Percentiles rank a stretch among this genome's conserved stretches.
Evolutionary conservation across 257 asterid species (phyloP).

Genomic region (Perilla frutescens): DNA sequence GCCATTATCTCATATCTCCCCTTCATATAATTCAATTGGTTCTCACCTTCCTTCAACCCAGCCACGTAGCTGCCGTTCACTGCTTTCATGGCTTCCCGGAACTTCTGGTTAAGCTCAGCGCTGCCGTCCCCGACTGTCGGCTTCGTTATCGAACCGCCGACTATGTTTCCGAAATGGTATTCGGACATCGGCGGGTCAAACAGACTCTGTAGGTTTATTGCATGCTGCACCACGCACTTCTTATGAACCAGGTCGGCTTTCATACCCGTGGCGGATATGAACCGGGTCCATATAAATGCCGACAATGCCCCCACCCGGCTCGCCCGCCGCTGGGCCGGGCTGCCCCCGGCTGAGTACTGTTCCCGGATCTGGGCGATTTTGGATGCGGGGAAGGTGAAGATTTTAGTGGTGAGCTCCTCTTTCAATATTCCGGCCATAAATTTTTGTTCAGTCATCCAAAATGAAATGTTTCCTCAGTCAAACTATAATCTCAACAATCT

Average conservation of each 20-base stretch:
- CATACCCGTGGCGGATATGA: too few species aligned
- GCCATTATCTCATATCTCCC: slow-evolving; percentile 4
- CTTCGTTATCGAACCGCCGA: background rate
- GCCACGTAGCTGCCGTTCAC: slow-evolving; percentile 33
- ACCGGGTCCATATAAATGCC: too few species aligned
- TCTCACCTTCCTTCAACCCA: slow-evolving; percentile 18
- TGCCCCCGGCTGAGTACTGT: background rate
- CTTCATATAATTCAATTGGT: slow-evolving; percentile 36
- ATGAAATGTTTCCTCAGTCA: too few species aligned
- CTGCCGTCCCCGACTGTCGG: too few species aligned
- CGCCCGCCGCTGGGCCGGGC: too few species aligned
- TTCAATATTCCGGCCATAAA: slow-evolving; percentile 28
- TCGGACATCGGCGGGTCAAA: slow-evolving; percentile 40
- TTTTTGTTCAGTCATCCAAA: too few species aligned
- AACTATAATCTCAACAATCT: too few species aligned
- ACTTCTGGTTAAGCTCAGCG: slow-evolving; percentile 27
- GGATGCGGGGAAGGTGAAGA: slow-evolving; percentile 44
- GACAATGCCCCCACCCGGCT: too few species aligned
- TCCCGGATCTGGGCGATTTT: slow-evolving; percentile 39
- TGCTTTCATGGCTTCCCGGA: slow-evolving; percentile 39
- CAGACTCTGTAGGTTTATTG: slow-evolving; percentile 30
- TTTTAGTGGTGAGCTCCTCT: slow-evolving; percentile 37
- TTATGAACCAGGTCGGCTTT: too few species aligned
- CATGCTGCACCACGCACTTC: too few species aligned
- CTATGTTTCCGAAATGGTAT: slow-evolving; percentile 45